Percentiles rank a stretch among this genome's conserved stretches.
These are phyloP conservation scores for Arthrobotrys entomopaga DNA, from an alignment of 2,329 filamentous ascomycete species.

Conservation along the genomic window DNA sequence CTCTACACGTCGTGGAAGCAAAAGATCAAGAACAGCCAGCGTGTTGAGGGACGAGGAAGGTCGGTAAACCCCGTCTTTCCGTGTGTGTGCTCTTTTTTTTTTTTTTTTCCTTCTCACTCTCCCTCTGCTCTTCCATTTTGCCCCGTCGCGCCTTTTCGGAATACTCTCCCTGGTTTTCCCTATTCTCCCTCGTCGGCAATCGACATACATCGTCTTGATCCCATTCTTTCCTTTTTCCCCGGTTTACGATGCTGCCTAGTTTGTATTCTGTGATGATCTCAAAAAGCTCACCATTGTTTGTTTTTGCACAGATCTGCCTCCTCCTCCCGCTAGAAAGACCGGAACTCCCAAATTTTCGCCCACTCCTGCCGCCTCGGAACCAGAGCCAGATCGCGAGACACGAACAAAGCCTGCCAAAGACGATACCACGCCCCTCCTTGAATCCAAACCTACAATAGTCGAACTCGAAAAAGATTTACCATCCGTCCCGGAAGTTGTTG, in stretches of 20 bases:
- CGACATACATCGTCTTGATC: constrained; percentile 29
- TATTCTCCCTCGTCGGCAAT: constrained; percentile 21
- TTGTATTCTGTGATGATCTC: background rate
- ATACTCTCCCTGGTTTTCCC: constrained; percentile 16
- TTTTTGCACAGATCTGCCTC: constrained; percentile 46
- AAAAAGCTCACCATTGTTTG: constrained; percentile 43
- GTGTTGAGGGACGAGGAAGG: constrained; percentile 53
- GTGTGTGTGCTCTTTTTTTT: background rate
- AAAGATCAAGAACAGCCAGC: constrained; percentile 52
- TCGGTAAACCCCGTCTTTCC: constrained; percentile 52
- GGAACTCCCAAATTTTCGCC: constrained; percentile 54
- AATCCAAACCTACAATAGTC: constrained; percentile 23
- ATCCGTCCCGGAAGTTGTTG: constrained; percentile 33
- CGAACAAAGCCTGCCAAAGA: constrained; percentile 32
- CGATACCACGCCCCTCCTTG: constrained; percentile 29
- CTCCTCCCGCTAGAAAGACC: constrained; percentile 45
- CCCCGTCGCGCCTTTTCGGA: constrained; percentile 52
- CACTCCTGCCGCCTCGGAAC: constrained; percentile 40
- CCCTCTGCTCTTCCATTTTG: constrained; percentile 6
- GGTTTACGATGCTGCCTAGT: constrained; percentile 29
- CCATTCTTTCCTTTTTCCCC: constrained; percentile 31
- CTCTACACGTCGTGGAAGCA: constrained; percentile 48
- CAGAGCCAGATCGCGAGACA: constrained; percentile 50
- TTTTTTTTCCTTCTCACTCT: constrained; percentile 14
- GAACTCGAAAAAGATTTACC: constrained; percentile 34